phyloP scores from a whole-genome alignment of 2,329 filamentous ascomycete species.

The Cytospora piceicola region DNA sequence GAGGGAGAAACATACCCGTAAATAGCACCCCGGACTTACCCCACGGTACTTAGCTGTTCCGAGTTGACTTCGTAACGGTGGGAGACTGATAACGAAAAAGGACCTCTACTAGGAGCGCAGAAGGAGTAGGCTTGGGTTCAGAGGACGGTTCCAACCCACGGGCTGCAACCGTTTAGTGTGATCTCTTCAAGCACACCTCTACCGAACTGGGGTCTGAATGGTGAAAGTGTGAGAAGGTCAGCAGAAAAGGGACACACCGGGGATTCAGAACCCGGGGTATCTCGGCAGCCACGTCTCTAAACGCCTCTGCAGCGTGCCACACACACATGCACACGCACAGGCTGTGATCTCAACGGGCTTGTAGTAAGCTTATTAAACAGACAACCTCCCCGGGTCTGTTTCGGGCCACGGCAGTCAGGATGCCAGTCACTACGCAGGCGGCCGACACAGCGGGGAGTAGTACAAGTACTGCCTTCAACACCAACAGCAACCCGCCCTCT shows the following conservation, averaged over 20 bases:
- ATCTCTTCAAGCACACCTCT: neutral
- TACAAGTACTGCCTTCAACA: neutral
- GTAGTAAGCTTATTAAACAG: conserved; percentile 4
- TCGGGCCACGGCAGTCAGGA: conserved; percentile 15
- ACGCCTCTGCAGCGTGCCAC: neutral
- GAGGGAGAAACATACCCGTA: conserved; percentile 1
- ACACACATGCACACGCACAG: neutral
- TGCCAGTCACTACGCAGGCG: conserved; percentile 29
- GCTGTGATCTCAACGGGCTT: neutral
- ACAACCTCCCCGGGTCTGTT: conserved; percentile 22
- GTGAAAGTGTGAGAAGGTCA: neutral
- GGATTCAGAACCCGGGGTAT: neutral
- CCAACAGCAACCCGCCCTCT: neutral
- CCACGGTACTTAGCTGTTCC: conserved; percentile 12
- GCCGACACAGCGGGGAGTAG: conserved; percentile 21
- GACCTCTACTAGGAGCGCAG: neutral
- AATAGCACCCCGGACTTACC: conserved; percentile 12
- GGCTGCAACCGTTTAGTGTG: neutral
- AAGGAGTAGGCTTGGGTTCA: neutral
- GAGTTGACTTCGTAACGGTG: conserved; percentile 7
- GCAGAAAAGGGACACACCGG: neutral
- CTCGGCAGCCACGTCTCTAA: neutral
- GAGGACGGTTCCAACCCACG: neutral
- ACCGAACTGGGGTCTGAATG: neutral
- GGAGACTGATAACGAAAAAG: neutral